Base-by-base conservation (phyloP, 140 eudicot genomes). In the Ambrosia hybrid region DNA sequence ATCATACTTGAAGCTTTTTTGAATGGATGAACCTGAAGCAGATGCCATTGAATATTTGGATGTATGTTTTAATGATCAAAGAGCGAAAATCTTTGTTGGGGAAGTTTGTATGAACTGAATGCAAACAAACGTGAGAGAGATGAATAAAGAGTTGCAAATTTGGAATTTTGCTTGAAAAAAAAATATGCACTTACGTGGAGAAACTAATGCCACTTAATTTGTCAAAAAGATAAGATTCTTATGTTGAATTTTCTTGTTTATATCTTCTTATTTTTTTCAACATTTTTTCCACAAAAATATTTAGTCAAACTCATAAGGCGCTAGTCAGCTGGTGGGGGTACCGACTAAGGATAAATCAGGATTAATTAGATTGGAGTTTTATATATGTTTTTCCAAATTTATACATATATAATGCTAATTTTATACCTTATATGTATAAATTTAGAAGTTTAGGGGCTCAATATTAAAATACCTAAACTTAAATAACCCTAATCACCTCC, bases 11-110 rank as follows among this genome's bases (percentile, higher is more conserved):
- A 67, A 76, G 51, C 52, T 48, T 43, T 14, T 57, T 3, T 57
- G 37, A 58, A 67, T 9, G 34, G 56, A 67, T 3, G 63, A 67
- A 57, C 48, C 8, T 38, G 73, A 66, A 67, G 74, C 37, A 57
- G 68, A 76, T 2, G 74, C 74, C 80, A 76, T 67, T 67, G 30
- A 21, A 57, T 57, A 30, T 57, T 57, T 67, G 30, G 13, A 57
- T 57, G 37, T 57, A 39, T 60, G 43, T 4, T 60, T 33, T 3
- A 10, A 26, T 34, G 39, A 21, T 58, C 15, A 1, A 21, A 58
- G 6, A 21, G 30, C 9, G 6, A 9, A 58, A 21, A 58, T 58
- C 57, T 52, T 52, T 52, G 57, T 51, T 51, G 57, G 17, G 57
- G 12, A 9, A 46, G 12, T 46, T 46, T 55, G 14, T 55, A 55